phyloP scores from a whole-genome alignment of 257 asterid genomes.

The Solanum okadae region DNA sequence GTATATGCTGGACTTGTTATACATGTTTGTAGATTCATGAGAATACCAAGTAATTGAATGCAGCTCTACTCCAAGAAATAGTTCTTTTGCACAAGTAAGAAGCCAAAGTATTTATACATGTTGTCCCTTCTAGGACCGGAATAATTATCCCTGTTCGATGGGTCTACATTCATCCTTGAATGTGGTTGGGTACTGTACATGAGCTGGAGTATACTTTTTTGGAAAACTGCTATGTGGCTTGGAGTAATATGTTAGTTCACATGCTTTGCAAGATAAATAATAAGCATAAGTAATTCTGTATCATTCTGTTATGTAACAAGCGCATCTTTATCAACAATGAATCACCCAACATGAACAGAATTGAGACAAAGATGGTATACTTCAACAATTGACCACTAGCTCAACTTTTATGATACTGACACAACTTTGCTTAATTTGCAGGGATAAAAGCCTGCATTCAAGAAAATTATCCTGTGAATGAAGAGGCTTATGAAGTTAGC shows the following conservation, averaged over 20 bases:
- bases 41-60: neutral
- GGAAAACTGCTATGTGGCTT: neutral
- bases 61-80: neutral
- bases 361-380: rapidly evolving
- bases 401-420: neutral
- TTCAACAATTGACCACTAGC: neutral
- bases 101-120: neutral
- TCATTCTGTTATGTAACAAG: neutral
- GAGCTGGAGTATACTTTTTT: neutral
- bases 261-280: neutral
- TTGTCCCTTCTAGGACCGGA: neutral
- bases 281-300: neutral
- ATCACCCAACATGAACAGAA: neutral
- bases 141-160: neutral
- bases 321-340: neutral
- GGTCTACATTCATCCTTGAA: neutral
- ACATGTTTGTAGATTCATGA: too few relatives aligned
- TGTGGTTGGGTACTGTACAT: neutral
- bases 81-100: neutral
- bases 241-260: neutral
- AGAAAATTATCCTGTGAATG: conserved; percentile 41
- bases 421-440: conserved; percentile 8
- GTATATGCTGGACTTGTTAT: too few relatives aligned
- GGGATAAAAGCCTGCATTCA: conserved; percentile 74
- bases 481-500: conserved; percentile 68